Conservation (phyloP, 2,329 filamentous ascomycete genomes). For the Sporothrix variecibatus region DNA sequence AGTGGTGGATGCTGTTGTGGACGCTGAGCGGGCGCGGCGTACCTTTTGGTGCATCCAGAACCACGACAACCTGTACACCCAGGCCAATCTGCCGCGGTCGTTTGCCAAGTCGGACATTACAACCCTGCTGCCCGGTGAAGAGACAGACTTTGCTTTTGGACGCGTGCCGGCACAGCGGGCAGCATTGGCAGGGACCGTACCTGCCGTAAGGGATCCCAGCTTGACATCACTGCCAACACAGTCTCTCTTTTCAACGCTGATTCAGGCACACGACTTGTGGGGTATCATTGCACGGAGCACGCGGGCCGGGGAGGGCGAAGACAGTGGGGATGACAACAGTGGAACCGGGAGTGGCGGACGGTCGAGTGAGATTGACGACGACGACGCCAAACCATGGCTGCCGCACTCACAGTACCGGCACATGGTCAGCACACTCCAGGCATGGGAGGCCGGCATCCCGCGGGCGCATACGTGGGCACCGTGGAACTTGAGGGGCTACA, state of each 20-base stretch:
- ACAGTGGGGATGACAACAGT: background rate
- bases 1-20: conserved; percentile 45
- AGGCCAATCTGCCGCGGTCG: conserved; percentile 52
- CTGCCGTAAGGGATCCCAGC: conserved; percentile 48
- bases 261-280: conserved; percentile 57
- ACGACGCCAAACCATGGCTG: conserved; percentile 10
- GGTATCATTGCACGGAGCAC: conserved; percentile 51
- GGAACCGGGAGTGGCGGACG: background rate
- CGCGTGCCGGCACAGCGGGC: conserved; percentile 51
- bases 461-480: conserved; percentile 39
- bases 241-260: conserved; percentile 56
- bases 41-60: conserved; percentile 61
- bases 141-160: conserved; percentile 53
- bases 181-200: conserved; percentile 54
- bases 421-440: conserved; percentile 12
- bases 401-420: background rate
- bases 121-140: conserved; percentile 54
- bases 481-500: conserved; percentile 43
- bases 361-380: background rate
- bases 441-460: conserved; percentile 37
- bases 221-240: conserved; percentile 48
- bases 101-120: conserved; percentile 56
- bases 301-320: background rate
- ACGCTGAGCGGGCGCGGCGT: conserved; percentile 55
- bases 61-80: conserved; percentile 58